Conservation (phyloP, 2,329 filamentous ascomycete species). For the Pseudogymnoascus pannorum region DNA sequence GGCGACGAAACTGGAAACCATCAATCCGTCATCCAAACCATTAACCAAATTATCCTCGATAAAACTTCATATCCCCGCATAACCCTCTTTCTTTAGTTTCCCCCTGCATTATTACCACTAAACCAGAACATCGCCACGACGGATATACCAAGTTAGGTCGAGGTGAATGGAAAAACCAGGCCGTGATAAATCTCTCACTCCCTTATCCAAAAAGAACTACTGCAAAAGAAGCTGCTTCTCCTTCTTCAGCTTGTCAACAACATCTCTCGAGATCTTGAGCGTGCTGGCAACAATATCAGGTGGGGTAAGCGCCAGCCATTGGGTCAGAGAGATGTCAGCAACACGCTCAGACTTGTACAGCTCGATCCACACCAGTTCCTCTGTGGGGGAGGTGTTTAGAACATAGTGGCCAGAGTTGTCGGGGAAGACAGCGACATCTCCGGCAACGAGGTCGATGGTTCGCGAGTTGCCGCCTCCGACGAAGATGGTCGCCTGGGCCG, state of each 20-base stretch:
- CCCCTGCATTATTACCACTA: not conserved
- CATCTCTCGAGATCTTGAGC: slow-evolving; percentile 49
- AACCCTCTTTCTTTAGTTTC: not conserved
- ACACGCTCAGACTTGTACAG: slow-evolving; percentile 62
- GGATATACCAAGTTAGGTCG: not conserved
- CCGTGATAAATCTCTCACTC: not conserved
- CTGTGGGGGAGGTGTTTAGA: slow-evolving; percentile 56
- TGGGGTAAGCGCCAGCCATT: slow-evolving; percentile 64
- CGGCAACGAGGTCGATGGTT: slow-evolving; percentile 59
- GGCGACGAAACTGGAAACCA: not conserved
- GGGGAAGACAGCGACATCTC: slow-evolving; percentile 63
- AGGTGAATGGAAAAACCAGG: not conserved
- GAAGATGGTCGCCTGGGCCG: slow-evolving; percentile 56
- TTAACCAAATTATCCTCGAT: not conserved
- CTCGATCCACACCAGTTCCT: slow-evolving; percentile 61
- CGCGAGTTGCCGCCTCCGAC: slow-evolving; percentile 52
- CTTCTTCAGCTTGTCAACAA: slow-evolving; percentile 52
- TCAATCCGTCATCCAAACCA: slow-evolving; percentile 1
- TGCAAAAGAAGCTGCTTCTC: slow-evolving; percentile 53
- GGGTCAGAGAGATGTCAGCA: slow-evolving; percentile 57
- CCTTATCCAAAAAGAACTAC: slow-evolving; percentile 12
- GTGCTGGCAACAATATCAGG: slow-evolving; percentile 53
- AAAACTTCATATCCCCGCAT: not conserved
- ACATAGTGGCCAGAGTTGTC: slow-evolving; percentile 63
- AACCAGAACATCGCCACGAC: not conserved